Evolutionary conservation across 805 yeast genomes (phyloP).

Genomic region (Isabelozyma rhagii): DNA sequence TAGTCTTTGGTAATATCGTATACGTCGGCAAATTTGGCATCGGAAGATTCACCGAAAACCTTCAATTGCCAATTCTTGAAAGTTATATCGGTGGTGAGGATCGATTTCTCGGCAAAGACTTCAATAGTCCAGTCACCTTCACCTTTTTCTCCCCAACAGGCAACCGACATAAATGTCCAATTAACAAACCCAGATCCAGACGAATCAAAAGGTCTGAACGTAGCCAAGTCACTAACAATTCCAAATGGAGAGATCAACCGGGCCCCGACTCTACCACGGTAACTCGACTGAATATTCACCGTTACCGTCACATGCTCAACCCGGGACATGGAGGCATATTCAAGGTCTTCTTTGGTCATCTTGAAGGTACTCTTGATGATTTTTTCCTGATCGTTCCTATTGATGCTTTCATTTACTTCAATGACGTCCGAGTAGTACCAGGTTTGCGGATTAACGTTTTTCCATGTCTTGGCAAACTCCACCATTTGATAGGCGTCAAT

Average conservation of each 20-base stretch:
- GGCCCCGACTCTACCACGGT: constrained; percentile 69
- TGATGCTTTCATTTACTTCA: constrained; percentile 24
- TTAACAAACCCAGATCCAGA: constrained; percentile 57
- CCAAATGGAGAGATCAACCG: constrained; percentile 75
- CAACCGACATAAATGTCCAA: constrained; percentile 97
- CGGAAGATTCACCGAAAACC: constrained; percentile 77
- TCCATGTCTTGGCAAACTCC: constrained; percentile 69
- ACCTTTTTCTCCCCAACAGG: constrained; percentile 91
- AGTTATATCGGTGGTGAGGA: constrained; percentile 26
- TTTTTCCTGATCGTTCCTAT: constrained; percentile 8
- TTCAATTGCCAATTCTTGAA: constrained; percentile 73
- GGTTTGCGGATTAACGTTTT: constrained; percentile 86
- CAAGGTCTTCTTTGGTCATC: constrained; percentile 48
- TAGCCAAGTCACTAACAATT: constrained; percentile 68
- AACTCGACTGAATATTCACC: constrained; percentile 61
- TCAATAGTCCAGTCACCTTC: constrained; percentile 79
- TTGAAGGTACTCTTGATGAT: constrained; percentile 27
- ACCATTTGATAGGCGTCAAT: constrained; percentile 79
- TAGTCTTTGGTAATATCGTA: constrained; percentile 52
- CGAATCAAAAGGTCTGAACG: constrained; percentile 57
- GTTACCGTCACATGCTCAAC: constrained; percentile 86
- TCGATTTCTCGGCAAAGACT: constrained; percentile 42
- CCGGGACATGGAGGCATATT: constrained; percentile 57
- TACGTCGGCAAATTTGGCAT: constrained; percentile 57
- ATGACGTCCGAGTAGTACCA: constrained; percentile 59